Conservation (phyloP, 78 protist genomes). For the Dictyostelium firmibasis region DNA sequence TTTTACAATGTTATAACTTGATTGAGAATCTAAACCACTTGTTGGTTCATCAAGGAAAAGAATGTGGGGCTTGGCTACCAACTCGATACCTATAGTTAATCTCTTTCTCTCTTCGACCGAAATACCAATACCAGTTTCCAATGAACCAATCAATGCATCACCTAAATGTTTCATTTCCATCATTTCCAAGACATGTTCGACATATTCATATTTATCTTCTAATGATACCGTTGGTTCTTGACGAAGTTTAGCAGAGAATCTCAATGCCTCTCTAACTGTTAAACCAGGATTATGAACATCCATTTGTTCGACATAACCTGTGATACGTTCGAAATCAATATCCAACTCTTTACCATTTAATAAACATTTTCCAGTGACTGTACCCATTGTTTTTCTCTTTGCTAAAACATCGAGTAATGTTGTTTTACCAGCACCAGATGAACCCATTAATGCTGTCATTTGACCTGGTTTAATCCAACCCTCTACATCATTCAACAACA, state of each 20-base stretch:
- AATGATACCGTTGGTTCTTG: constrained; percentile 39
- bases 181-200: constrained; percentile 57
- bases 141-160: constrained; percentile 73
- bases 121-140: constrained; percentile 64
- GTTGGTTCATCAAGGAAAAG: constrained; percentile 44
- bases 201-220: constrained; percentile 30
- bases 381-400: constrained; percentile 87
- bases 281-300: constrained; percentile 69
- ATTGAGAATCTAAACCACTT: constrained; percentile 56
- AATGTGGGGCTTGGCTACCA: constrained; percentile 67
- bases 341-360: constrained; percentile 83
- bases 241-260: constrained; percentile 66
- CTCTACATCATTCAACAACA: constrained; percentile 82
- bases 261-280: constrained; percentile 70
- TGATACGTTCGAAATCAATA: constrained; percentile 65
- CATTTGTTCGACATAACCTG: constrained; percentile 84
- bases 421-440: constrained; percentile 87
- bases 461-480: constrained; percentile 80
- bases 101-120: constrained; percentile 73
- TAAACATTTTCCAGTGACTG: constrained; percentile 60
- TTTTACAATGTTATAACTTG: constrained; percentile 58
- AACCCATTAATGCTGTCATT: constrained; percentile 88
- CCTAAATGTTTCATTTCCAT: constrained; percentile 77
- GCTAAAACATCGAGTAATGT: constrained; percentile 92
- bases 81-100: constrained; percentile 72